Base-by-base conservation (phyloP, 2,329 filamentous ascomycete genomes). In the Hortaea sp. region DNA sequence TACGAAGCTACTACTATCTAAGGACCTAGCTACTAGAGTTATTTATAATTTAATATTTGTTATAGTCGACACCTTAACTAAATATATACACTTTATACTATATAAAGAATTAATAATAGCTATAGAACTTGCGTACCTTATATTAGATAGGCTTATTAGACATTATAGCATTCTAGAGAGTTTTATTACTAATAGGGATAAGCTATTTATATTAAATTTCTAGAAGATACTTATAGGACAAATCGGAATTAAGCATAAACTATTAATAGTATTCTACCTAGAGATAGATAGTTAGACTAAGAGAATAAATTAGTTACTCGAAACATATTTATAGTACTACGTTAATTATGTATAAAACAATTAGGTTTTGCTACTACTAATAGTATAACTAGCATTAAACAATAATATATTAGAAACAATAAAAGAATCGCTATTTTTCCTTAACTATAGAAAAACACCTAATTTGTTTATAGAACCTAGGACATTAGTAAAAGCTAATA, bases 361-460 rank as follows among this genome's bases (percentile, higher is more conserved):
- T 30, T 46, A 42, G 44, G 20, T 42, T 31, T n/a, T 43, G 46
- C 44, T 54, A 5, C 41, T 62, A 32, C 49, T 46, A 20, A 45
- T 57, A 12, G 54, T 48, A 10, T 50, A 62, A 46, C 49, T 58
- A n/a, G 50, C 47, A 28, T 42, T 54, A 62, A n/a, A 62, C 45
- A 53, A 56, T 35, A 20, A 45, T 7, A 32, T 32, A 6, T 47
- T 38, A 7, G 41, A 49, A 27, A 52, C 43, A 10, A 61, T 44
- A 20, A 42, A 46, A 6, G 28, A 11, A 42, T 5, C 39, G 12
- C 56, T 48, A 35, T 62, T 61, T 48, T 56, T 44, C 42, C 44
- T 44, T 12, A 55, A 53, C 35, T 53, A 48, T 41, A 28, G 50
- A 12, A 53, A 51, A 34, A 5, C 49, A 2, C 45, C 28, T 13